Conservation (phyloP, 768 basidiomycete genomes). For the Boletus rufocinnamomeus region DNA sequence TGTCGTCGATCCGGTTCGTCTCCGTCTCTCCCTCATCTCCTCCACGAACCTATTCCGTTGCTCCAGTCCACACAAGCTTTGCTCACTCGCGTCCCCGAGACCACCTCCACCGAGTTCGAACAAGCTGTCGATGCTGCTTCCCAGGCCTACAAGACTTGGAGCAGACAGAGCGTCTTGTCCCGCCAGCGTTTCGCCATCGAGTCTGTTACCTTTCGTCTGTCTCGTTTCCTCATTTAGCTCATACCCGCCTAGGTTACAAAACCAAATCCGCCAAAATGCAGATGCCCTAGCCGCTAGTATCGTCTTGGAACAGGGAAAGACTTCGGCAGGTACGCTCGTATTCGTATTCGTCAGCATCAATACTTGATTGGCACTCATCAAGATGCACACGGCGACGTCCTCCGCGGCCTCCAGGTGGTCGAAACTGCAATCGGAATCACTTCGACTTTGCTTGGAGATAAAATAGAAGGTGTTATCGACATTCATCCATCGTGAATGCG, state of each 20-base stretch:
- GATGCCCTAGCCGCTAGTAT: slow-evolving; percentile 88
- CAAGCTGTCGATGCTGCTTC: slow-evolving; percentile 83
- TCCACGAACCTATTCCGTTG: background rate
- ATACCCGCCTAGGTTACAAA: slow-evolving; percentile 66
- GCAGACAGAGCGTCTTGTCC: slow-evolving; percentile 76
- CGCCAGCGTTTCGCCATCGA: slow-evolving; percentile 89
- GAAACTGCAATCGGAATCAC: slow-evolving; percentile 82
- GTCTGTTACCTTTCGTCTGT: slow-evolving; percentile 48
- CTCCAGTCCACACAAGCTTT: slow-evolving; percentile 85
- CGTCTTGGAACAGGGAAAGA: slow-evolving; percentile 96
- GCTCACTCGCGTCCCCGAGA: slow-evolving; percentile 88
- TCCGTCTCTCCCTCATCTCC: background rate
- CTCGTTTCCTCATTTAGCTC: slow-evolving; percentile 7
- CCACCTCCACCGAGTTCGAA: slow-evolving; percentile 76
- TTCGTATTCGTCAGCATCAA: slow-evolving; percentile 1
- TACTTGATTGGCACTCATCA: background rate
- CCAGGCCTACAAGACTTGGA: slow-evolving; percentile 88
- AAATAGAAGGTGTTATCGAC: slow-evolving; percentile 72
- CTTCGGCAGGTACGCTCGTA: slow-evolving; percentile 63
- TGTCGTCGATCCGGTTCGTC: slow-evolving; percentile 82
- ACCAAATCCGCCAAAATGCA: slow-evolving; percentile 79
- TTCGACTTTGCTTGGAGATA: slow-evolving; percentile 83
- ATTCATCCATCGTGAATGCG: background rate
- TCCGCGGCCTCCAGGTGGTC: slow-evolving; percentile 89
- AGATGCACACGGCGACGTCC: slow-evolving; percentile 95